phyloP scores from a whole-genome alignment of 768 basidiomycete genomes.

The Russula sp. region DNA sequence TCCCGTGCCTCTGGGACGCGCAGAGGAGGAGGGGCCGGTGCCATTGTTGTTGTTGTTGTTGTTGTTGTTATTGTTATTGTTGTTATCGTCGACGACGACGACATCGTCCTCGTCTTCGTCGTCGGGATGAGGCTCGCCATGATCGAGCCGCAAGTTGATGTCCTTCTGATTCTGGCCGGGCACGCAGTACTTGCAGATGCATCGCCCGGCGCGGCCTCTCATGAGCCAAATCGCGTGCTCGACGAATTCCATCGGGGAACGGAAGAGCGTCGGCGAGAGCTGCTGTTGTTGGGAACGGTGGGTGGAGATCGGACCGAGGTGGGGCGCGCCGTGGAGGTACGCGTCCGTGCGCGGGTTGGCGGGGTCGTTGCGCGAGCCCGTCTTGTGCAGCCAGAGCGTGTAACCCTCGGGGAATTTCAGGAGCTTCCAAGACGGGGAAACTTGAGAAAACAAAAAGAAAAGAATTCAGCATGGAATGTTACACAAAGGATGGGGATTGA shows the following conservation, averaged over 20 bases:
- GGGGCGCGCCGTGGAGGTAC: constrained; percentile 6
- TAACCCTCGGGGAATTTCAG: not conserved
- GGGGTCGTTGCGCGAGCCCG: not conserved
- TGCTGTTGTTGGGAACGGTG: not conserved
- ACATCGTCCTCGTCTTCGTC: too few species aligned
- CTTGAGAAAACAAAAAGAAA: not conserved
- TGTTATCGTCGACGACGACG: too few species aligned
- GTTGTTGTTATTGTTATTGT: not conserved
- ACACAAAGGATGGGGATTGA: not conserved
- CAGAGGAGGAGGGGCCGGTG: not conserved
- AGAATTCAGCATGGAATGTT: too few species aligned
- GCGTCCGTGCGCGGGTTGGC: constrained; percentile 13
- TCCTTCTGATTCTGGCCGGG: not conserved
- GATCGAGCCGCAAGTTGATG: not conserved
- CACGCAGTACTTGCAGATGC: constrained; percentile 6
- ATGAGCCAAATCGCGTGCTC: constrained; percentile 21
- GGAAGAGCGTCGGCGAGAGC: not conserved
- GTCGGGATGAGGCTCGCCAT: not conserved
- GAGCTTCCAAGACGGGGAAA: not conserved
- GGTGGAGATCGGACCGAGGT: not conserved
- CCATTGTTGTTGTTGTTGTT: not conserved
- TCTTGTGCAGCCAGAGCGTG: constrained; percentile 14
- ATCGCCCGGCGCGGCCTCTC: not conserved
- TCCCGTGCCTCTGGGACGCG: not conserved
- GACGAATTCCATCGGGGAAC: constrained; percentile 19